phyloP scores from a whole-genome alignment of 2,329 filamentous ascomycete species.

The Neonectria ditissima region DNA sequence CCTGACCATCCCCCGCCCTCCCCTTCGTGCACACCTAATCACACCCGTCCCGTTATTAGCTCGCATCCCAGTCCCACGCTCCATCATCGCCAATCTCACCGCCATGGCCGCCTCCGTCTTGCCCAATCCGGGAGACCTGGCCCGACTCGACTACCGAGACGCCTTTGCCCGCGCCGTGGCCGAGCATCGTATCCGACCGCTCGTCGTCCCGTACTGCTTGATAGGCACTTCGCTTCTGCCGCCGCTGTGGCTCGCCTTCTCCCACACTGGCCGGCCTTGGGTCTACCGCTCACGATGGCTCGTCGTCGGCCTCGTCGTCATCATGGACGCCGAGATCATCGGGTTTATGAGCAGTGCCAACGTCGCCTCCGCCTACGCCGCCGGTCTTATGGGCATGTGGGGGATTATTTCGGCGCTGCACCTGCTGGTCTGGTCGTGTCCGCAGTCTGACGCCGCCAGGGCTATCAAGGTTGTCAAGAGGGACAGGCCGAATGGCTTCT shows the following conservation, averaged over 20 bases:
- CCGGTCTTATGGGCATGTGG: conserved; percentile 64
- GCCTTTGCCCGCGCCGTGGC: conserved; percentile 52
- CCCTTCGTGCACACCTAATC: background rate
- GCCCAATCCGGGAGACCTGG: conserved; percentile 42
- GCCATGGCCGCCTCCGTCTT: conserved; percentile 19
- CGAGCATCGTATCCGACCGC: conserved; percentile 57
- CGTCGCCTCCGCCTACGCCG: conserved; percentile 61
- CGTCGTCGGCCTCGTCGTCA: conserved; percentile 57
- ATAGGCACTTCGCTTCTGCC: conserved; percentile 62
- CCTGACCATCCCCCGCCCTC: too few species aligned
- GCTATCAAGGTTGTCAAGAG: conserved; percentile 52
- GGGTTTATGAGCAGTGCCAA: conserved; percentile 61
- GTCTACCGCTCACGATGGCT: conserved; percentile 63
- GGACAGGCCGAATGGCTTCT: background rate
- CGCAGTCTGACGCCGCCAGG: conserved; percentile 68
- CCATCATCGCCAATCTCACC: conserved; percentile 8
- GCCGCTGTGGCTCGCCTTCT: conserved; percentile 66
- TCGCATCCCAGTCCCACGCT: background rate
- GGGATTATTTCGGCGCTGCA: conserved; percentile 61
- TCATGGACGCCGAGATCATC: conserved; percentile 59
- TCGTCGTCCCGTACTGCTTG: conserved; percentile 65
- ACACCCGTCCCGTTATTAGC: conserved; percentile 2
- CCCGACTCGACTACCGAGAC: conserved; percentile 50
- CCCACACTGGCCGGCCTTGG: conserved; percentile 63
- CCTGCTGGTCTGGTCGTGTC: conserved; percentile 64